Conservation (phyloP, 306 rosid species). For the Urtica urens region DNA sequence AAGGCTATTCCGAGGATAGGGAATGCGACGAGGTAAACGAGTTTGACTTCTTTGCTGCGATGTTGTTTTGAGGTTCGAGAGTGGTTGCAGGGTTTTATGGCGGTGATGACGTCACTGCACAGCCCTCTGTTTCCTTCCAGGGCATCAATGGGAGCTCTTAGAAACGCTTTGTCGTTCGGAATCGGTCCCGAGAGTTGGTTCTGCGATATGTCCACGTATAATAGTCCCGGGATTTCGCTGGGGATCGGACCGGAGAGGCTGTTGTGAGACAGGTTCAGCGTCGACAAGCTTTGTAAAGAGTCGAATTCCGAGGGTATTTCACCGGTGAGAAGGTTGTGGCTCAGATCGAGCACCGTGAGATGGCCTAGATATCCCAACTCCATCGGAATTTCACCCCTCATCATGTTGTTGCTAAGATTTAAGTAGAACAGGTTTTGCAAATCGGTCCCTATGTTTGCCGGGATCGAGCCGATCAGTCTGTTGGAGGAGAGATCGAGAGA, state of each 20-base stretch:
- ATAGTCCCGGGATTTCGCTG: not conserved
- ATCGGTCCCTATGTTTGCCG: conserved; percentile 18
- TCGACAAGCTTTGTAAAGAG: conserved; percentile 17
- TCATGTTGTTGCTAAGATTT: conserved; percentile 26
- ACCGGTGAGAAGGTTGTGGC: conserved; percentile 23
- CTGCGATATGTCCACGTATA: conserved; percentile 19
- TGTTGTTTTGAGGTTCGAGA: too few species aligned
- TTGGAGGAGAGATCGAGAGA: conserved; percentile 26
- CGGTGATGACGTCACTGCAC: conserved; percentile 19
- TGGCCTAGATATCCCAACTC: conserved; percentile 17
- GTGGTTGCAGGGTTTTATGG: conserved; percentile 7
- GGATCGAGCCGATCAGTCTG: conserved; percentile 19
- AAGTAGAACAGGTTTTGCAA: conserved; percentile 12
- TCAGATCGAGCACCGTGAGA: conserved; percentile 26
- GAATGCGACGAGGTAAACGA: not conserved
- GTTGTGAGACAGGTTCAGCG: conserved; percentile 33
- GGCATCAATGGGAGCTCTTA: conserved; percentile 9
- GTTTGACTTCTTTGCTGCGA: not conserved
- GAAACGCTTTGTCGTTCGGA: conserved; percentile 20
- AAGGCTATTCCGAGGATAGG: not conserved
- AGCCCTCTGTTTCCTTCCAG: conserved; percentile 22
- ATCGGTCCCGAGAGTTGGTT: conserved; percentile 17
- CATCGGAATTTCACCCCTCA: conserved; percentile 17
- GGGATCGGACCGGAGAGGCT: conserved; percentile 29
- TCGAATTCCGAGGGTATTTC: conserved; percentile 16